A percentile compares a stretch with the other conserved stretches of the same genome.
Evolutionary conservation across 352 stramenopile genomes (phyloP).

Genomic region (Globisporangium viniferum): DNA sequence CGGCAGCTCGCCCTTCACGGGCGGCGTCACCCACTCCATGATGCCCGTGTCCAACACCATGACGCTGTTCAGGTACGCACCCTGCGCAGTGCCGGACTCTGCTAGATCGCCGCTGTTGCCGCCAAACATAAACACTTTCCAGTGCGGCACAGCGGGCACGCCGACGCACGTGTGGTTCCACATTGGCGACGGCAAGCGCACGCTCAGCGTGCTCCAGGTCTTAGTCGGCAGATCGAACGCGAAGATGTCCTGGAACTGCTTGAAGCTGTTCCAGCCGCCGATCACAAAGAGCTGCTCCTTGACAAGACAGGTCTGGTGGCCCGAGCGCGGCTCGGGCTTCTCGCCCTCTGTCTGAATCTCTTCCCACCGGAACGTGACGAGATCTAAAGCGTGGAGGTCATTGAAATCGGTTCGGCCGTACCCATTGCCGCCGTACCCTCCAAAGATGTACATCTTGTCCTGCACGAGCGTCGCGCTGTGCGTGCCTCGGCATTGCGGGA

Average conservation of each 20-base stretch:
- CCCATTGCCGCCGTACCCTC: conserved; percentile 94
- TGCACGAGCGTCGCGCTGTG: conserved; percentile 89
- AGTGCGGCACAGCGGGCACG: conserved; percentile 94
- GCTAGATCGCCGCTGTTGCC: conserved; percentile 93
- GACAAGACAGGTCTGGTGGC: conserved; percentile 90
- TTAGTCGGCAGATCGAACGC: conserved; percentile 87
- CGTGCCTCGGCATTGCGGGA: conserved; percentile 89
- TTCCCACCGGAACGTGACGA: conserved; percentile 91
- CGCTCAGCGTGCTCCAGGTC: conserved; percentile 78
- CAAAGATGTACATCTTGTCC: conserved; percentile 93
- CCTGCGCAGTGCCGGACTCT: conserved; percentile 83
- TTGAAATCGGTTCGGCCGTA: conserved; percentile 95
- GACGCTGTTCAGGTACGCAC: conserved; percentile 88
- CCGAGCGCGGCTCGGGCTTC: conserved; percentile 89
- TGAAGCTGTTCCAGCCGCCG: conserved; percentile 94
- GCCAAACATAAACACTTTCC: conserved; percentile 98
- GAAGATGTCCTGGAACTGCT: conserved; percentile 96
- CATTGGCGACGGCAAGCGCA: conserved; percentile 58
- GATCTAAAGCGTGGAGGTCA: conserved; percentile 91
- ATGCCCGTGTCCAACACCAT: conserved; percentile 90
- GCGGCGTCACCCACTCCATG: conserved; percentile 69
- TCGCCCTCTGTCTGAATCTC: conserved; percentile 84
- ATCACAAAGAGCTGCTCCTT: conserved; percentile 92
- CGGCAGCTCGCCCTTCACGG: conserved; percentile 76
- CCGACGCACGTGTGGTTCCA: conserved; percentile 96